These are phyloP conservation scores for Lactuca saligna DNA, from an alignment of 129 eudicot genomes.

Conservation along the genomic window DNA sequence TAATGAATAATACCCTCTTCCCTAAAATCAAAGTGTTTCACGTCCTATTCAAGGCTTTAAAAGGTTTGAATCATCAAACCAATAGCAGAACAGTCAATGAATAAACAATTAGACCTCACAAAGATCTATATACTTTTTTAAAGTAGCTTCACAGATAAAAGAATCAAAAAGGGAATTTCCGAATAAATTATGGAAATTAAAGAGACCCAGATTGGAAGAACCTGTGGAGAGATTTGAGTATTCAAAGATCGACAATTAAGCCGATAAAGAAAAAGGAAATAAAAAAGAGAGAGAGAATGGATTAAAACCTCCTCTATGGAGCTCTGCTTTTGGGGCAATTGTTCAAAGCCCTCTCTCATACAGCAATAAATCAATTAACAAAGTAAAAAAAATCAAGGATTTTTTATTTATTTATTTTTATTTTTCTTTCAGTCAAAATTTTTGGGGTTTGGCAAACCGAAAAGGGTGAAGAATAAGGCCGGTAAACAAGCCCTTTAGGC, in stretches of 20 bases:
- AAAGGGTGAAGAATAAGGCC: constrained; percentile 22
- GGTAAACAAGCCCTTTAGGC: constrained; percentile 27
- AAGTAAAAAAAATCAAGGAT: not conserved
- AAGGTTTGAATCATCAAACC: constrained; percentile 51
- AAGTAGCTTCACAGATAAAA: constrained; percentile 23
- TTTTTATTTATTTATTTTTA: not conserved
- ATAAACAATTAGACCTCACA: constrained; percentile 32
- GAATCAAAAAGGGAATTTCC: constrained; percentile 27
- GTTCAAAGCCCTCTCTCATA: constrained; percentile 4
- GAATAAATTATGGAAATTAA: constrained; percentile 19
- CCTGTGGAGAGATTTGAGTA: constrained; percentile 12
- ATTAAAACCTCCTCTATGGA: not conserved
- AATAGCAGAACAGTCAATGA: constrained; percentile 42
- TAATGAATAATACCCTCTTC: constrained; percentile 1
- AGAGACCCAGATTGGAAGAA: constrained; percentile 25
- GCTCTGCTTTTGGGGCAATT: constrained; percentile 27
- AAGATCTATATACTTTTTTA: constrained; percentile 36
- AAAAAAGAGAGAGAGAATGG: constrained; percentile 2
- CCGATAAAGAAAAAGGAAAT: constrained; percentile 4
- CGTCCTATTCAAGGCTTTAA: constrained; percentile 45
- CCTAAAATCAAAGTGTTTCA: constrained; percentile 39
- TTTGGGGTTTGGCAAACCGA: not conserved
- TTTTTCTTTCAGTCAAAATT: not conserved
- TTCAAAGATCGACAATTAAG: constrained; percentile 7
- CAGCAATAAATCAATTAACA: not conserved